Evolutionary conservation across 305 asterid species (phyloP).

Genomic region (Fraxinus paxiana): DNA sequence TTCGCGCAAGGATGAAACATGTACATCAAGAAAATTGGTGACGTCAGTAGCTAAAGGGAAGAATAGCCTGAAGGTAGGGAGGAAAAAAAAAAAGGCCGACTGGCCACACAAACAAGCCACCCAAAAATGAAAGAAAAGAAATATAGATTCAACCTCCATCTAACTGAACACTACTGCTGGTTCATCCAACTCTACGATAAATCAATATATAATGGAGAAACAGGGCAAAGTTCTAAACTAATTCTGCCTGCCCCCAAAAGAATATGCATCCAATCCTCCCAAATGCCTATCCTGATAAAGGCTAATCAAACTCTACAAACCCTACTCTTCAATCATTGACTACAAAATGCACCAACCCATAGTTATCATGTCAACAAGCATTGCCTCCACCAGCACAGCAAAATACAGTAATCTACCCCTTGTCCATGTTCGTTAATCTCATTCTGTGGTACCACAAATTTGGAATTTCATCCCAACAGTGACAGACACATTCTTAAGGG

Average conservation of each 20-base stretch:
- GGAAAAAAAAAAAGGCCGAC: constrained; percentile 14
- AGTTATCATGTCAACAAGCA: constrained; percentile 18
- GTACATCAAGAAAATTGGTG: constrained; percentile 39
- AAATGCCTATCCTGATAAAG: constrained; percentile 27
- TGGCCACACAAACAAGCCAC: constrained; percentile 29
- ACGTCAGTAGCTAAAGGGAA: not conserved
- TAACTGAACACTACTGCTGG: constrained; percentile 36
- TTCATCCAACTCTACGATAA: constrained; percentile 42
- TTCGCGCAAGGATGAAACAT: constrained; percentile 34
- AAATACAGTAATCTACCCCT: constrained; percentile 11
- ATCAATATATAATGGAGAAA: constrained; percentile 54
- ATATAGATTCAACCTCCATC: constrained; percentile 34
- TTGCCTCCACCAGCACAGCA: constrained; percentile 22
- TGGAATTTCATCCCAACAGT: not conserved
- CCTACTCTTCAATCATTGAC: constrained; percentile 29
- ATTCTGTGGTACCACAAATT: constrained; percentile 3
- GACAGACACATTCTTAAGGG: not conserved
- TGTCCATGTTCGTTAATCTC: constrained; percentile 19
- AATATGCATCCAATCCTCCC: constrained; percentile 51
- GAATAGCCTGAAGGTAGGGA: constrained; percentile 24
- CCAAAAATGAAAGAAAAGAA: constrained; percentile 23
- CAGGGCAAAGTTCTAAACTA: constrained; percentile 32
- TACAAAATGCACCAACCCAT: constrained; percentile 18
- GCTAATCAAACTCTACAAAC: constrained; percentile 36
- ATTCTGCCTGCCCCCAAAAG: constrained; percentile 64